A percentile compares a stretch with the other conserved stretches of the same genome.
These are phyloP conservation scores for Priceomyces melissophilus DNA, from an alignment of 805 yeast species.

Conservation along the genomic window DNA sequence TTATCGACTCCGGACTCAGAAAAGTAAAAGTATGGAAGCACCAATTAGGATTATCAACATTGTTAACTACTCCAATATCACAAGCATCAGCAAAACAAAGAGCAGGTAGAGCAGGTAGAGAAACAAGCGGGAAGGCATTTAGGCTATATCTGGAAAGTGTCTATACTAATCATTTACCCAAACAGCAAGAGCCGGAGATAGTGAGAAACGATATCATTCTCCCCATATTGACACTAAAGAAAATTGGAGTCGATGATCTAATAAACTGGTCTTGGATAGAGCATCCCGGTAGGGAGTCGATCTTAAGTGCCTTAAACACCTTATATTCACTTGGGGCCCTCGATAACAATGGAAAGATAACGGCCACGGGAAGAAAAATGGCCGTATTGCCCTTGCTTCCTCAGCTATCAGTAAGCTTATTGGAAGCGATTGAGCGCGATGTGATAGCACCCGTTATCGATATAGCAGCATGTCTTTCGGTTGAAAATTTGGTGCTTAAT, in stretches of 20 bases:
- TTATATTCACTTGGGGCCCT: conserved; percentile 78
- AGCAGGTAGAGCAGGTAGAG: conserved; percentile 99
- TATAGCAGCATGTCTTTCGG: conserved; percentile 88
- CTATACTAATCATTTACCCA: conserved; percentile 52
- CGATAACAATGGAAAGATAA: conserved; percentile 70
- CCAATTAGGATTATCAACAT: conserved; percentile 85
- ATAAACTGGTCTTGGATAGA: conserved; percentile 91
- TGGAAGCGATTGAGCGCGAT: conserved; percentile 60
- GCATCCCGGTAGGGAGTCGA: conserved; percentile 76
- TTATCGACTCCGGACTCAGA: conserved; percentile 87
- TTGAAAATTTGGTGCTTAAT: conserved; percentile 79
- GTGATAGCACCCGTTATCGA: conserved; percentile 72
- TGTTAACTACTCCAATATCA: conserved; percentile 87
- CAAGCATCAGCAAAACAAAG: conserved; percentile 94
- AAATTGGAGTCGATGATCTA: conserved; percentile 78
- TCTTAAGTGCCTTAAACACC: conserved; percentile 73
- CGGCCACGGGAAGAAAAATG: conserved; percentile 79
- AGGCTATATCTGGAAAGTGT: conserved; percentile 77
- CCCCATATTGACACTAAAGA: conserved; percentile 80
- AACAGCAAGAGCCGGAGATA: conserved; percentile 92
- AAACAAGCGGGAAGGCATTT: conserved; percentile 81
- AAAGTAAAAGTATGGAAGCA: conserved; percentile 96
- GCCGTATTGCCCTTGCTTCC: conserved; percentile 91
- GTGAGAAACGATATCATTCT: conserved; percentile 79
- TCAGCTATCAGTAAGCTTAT: conserved; percentile 78